Conservation (phyloP, 805 yeast genomes). For the Brettanomyces bruxellensis region DNA sequence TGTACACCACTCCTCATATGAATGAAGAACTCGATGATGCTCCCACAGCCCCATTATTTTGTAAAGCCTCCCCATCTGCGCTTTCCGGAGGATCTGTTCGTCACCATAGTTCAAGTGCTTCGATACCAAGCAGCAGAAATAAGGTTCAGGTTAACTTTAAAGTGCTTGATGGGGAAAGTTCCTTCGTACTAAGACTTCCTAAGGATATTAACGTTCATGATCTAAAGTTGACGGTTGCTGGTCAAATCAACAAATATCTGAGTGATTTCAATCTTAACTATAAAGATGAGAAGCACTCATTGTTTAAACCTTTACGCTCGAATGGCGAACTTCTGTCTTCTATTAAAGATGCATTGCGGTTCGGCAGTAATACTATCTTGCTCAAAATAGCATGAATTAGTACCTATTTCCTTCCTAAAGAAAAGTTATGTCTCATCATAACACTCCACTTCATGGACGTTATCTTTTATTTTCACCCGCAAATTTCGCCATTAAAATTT, state of each 20-base stretch:
- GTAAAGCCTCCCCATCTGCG: not conserved
- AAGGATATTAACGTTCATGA: not conserved
- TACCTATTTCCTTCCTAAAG: not conserved
- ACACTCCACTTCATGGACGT: too few species aligned
- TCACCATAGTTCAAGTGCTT: not conserved
- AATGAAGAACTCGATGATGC: not conserved
- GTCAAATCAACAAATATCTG: not conserved
- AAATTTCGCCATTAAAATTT: too few species aligned
- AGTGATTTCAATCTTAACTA: not conserved
- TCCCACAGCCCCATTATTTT: not conserved
- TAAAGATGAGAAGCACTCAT: not conserved
- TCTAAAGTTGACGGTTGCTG: not conserved
- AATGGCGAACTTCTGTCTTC: not conserved
- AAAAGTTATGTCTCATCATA: too few species aligned
- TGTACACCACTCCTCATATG: not conserved
- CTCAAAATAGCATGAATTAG: not conserved
- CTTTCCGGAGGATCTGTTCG: not conserved
- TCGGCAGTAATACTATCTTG: not conserved
- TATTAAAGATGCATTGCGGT: not conserved
- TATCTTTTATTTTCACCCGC: too few species aligned
- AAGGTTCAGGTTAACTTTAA: not conserved
- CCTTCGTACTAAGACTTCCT: not conserved
- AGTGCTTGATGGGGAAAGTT: not conserved
- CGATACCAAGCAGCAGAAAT: not conserved
- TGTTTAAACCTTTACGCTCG: constrained; percentile 1